Percentiles rank a stretch among this genome's conserved stretches.
phyloP scores from a whole-genome alignment of 148 eudicot genomes.

The Rhododendron mucronatum region DNA sequence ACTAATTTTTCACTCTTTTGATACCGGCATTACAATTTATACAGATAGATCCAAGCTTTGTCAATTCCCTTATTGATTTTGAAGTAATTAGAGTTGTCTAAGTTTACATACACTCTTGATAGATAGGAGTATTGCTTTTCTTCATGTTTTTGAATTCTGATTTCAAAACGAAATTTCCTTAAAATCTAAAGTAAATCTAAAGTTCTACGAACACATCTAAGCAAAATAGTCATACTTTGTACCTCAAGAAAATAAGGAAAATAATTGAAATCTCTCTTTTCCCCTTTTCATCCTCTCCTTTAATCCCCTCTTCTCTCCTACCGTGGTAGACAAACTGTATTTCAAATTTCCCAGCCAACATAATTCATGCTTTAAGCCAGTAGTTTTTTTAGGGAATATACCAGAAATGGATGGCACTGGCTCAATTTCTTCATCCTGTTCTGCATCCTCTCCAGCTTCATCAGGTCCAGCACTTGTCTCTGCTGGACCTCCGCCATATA shows the following conservation, averaged over 20 bases:
- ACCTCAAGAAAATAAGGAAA: background rate
- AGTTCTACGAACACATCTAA: background rate
- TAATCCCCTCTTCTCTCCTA: background rate
- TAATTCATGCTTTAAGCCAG: background rate
- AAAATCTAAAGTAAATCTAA: background rate
- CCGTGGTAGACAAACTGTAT: background rate
- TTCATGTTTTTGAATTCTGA: background rate
- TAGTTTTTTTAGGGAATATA: slow-evolving; percentile 15
- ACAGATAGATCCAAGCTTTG: background rate
- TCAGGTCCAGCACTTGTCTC: slow-evolving; percentile 32
- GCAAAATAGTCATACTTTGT: background rate
- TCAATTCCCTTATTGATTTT: background rate
- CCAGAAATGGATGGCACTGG: slow-evolving; percentile 66
- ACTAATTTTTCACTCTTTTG: background rate
- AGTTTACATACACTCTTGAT: background rate
- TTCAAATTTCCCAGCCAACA: background rate
- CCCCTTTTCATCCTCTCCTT: background rate
- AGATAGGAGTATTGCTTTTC: background rate
- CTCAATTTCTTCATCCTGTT: slow-evolving; percentile 47
- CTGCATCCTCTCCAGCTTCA: slow-evolving; percentile 37
- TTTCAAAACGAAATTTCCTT: background rate
- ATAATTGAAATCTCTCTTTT: background rate
- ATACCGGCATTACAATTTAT: background rate
- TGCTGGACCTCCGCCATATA: slow-evolving; percentile 62
- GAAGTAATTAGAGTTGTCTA: background rate